phyloP scores from a whole-genome alignment of 805 yeast genomes.

The Jamesozyma hellenica region DNA sequence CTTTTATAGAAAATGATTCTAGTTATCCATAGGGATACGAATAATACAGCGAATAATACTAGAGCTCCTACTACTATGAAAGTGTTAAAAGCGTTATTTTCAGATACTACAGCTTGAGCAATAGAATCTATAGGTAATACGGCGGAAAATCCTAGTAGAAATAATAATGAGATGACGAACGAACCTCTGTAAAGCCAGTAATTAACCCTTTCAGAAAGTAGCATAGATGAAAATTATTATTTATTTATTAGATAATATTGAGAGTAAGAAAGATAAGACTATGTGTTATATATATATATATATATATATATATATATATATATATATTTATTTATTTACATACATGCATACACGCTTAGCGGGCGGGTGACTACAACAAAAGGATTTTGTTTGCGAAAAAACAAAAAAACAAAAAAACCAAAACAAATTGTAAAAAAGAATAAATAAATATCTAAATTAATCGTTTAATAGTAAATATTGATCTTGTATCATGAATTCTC shows the following conservation, averaged over 20 bases:
- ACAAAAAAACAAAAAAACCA: too few species aligned
- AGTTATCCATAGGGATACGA: slow-evolving; percentile 43
- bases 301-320: too few species aligned
- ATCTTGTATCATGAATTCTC: slow-evolving; percentile 13
- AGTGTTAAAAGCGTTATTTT: slow-evolving; percentile 63
- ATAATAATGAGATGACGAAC: slow-evolving; percentile 16
- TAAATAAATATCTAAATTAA: too few species aligned
- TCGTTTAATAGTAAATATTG: slow-evolving; percentile 22
- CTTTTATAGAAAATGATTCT: slow-evolving; percentile 51
- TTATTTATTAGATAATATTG: too few species aligned
- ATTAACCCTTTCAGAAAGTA: slow-evolving; percentile 1
- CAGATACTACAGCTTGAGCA: slow-evolving; percentile 41
- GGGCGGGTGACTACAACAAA: too few species aligned
- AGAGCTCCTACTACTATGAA: slow-evolving; percentile 70
- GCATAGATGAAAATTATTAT: background rate
- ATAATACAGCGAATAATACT: slow-evolving; percentile 45
- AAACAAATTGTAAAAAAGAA: too few species aligned
- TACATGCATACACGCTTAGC: too few species aligned
- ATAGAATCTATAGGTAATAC: slow-evolving; percentile 78
- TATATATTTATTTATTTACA: too few species aligned
- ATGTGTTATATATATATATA: too few species aligned
- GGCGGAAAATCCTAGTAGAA: slow-evolving; percentile 49
- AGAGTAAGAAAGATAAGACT: too few species aligned
- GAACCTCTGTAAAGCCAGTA: slow-evolving; percentile 15
- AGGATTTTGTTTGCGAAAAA: too few species aligned